phyloP scores from a whole-genome alignment of 1,139 yeast genomes.

The Candida sanyaensis region DNA sequence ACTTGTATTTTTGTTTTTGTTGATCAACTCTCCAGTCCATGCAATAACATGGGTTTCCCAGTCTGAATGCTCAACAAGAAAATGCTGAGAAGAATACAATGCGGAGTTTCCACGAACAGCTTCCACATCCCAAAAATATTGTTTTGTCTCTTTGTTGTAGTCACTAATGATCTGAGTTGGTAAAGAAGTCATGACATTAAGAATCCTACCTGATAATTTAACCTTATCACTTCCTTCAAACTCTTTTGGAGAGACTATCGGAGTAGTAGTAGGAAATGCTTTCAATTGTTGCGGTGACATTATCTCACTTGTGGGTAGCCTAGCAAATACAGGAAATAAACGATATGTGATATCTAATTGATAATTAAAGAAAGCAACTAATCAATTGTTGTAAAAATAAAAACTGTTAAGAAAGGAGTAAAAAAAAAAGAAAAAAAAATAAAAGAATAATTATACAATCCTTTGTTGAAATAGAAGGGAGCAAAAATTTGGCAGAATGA shows the following conservation, averaged over 20 bases:
- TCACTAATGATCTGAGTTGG: conserved; percentile 61
- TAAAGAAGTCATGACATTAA: conserved; percentile 67
- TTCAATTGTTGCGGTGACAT: conserved; percentile 8
- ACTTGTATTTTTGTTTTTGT: conserved; percentile 24
- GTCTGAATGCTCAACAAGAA: conserved; percentile 61
- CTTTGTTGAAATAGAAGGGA: background rate
- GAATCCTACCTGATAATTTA: conserved; percentile 60
- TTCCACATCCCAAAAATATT: conserved; percentile 52
- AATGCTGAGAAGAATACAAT: conserved; percentile 70
- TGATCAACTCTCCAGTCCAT: conserved; percentile 90
- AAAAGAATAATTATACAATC: background rate
- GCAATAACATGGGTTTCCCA: conserved; percentile 91
- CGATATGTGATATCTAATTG: background rate
- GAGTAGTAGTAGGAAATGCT: conserved; percentile 5
- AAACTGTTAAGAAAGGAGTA: background rate
- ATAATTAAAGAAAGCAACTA: background rate
- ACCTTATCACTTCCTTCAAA: conserved; percentile 26
- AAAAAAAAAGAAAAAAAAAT: background rate
- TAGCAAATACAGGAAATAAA: background rate
- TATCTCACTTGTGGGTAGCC: background rate
- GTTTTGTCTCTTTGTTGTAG: conserved; percentile 26
- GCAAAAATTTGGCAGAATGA: background rate
- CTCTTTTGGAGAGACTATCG: conserved; percentile 33
- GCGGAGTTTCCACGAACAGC: conserved; percentile 86
- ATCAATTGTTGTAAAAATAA: background rate